These are phyloP conservation scores for Colletotrichum tropicicola DNA, from an alignment of 2,329 filamentous ascomycete genomes.

Conservation along the genomic window DNA sequence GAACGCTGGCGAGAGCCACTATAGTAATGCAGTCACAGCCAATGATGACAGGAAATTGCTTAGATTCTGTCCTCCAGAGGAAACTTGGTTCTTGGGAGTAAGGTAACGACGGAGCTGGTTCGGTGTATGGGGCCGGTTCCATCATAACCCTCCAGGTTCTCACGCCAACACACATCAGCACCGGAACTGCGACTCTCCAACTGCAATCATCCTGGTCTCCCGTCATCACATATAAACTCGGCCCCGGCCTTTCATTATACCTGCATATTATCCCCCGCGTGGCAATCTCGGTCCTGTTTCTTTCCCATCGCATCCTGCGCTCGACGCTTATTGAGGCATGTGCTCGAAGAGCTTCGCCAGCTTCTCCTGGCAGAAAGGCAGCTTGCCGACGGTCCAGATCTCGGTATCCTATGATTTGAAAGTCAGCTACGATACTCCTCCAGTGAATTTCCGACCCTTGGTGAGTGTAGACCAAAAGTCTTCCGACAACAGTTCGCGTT, in stretches of 20 bases:
- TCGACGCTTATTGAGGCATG: slow-evolving; percentile 64
- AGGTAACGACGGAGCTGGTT: slow-evolving; percentile 6
- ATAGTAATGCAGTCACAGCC: no score
- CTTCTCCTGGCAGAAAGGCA: slow-evolving; percentile 75
- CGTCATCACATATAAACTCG: slow-evolving; percentile 4
- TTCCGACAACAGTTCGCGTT: no score
- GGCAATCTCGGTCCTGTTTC: background rate
- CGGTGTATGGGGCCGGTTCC: background rate
- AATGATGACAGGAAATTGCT: no score
- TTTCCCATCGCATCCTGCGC: background rate
- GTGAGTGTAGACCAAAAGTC: no score
- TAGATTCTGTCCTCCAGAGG: no score
- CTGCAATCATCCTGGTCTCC: background rate
- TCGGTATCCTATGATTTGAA: slow-evolving; percentile 61
- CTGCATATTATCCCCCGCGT: background rate
- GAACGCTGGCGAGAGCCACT: no score
- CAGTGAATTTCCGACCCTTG: no score
- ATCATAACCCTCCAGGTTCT: slow-evolving; percentile 29
- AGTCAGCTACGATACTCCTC: background rate
- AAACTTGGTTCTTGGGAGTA: no score
- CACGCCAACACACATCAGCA: slow-evolving; percentile 17
- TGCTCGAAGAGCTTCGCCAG: slow-evolving; percentile 69
- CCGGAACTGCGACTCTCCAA: slow-evolving; percentile 7
- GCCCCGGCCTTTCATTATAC: background rate
- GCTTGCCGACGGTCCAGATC: slow-evolving; percentile 75